A percentile compares a stretch with the other conserved stretches of the same genome.
phyloP scores from a whole-genome alignment of 805 yeast genomes.

The Tanozyma kutaoensis region DNA sequence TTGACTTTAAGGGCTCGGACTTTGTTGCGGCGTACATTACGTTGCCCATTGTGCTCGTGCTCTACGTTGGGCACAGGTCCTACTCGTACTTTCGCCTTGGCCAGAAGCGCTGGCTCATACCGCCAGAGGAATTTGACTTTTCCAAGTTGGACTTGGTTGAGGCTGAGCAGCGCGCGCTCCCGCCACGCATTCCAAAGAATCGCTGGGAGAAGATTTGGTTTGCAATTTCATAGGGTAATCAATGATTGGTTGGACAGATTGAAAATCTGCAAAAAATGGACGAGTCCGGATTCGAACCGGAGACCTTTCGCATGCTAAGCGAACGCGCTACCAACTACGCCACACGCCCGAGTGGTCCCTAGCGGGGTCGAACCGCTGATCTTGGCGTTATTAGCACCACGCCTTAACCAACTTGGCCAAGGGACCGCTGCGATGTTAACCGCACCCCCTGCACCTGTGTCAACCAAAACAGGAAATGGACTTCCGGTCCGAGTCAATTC shows the following conservation, averaged over 20 bases:
- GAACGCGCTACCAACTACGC: conserved; percentile 12
- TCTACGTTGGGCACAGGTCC: conserved; percentile 47
- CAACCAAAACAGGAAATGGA: no score
- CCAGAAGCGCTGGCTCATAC: conserved; percentile 25
- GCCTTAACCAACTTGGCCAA: conserved; percentile 43
- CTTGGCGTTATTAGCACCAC: conserved; percentile 45
- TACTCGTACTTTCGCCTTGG: conserved; percentile 20
- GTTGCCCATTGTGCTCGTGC: conserved; percentile 36
- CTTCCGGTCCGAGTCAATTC: no score
- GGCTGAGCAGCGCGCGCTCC: conserved; percentile 29
- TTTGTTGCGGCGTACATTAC: conserved; percentile 67
- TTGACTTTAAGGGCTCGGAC: conserved; percentile 37
- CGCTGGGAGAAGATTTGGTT: conserved; percentile 13
- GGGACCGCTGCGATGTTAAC: no score
- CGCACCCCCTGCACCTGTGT: no score
- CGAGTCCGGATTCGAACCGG: conserved; percentile 1
- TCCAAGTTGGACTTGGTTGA: conserved; percentile 47
- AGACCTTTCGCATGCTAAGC: conserved; percentile 6
- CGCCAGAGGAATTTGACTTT: conserved; percentile 44
- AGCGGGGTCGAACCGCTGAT: conserved; percentile 85
- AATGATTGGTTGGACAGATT: no score
- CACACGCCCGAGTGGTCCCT: conserved; percentile 46
- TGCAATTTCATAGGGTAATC: not conserved
- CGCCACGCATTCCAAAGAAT: conserved; percentile 27
- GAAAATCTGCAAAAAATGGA: no score